A percentile compares a stretch with the other conserved stretches of the same genome.
These are phyloP conservation scores for Colletotrichum spaethianum DNA, from an alignment of 2,329 filamentous ascomycete species.

Conservation along the genomic window DNA sequence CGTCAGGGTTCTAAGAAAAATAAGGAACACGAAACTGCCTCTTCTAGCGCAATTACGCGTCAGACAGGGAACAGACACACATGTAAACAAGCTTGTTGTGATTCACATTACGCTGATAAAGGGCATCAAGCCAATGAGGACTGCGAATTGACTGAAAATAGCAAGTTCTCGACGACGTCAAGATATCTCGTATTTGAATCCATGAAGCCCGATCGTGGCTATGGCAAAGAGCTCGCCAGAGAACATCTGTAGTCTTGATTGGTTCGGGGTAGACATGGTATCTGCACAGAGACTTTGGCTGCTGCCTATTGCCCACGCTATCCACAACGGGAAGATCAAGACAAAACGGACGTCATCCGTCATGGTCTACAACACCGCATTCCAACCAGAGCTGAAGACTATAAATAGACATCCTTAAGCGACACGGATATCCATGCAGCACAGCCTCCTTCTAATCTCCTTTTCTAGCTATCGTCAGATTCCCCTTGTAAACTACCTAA, in stretches of 20 bases:
- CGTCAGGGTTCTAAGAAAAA: neutral
- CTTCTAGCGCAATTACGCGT: neutral
- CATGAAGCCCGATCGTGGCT: neutral
- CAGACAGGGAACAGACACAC: neutral
- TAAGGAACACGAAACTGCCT: neutral
- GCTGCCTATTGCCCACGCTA: neutral
- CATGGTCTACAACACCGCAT: neutral
- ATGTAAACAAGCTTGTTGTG: neutral
- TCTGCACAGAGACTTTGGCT: neutral
- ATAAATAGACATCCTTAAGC: neutral
- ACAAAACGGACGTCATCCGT: neutral
- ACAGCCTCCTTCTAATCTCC: conserved; percentile 10
- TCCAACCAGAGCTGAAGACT: neutral
- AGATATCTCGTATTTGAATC: conserved; percentile 1
- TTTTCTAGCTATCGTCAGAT: neutral
- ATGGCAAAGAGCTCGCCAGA: neutral
- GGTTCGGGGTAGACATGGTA: no score
- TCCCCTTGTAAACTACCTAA: neutral
- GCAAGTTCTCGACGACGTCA: neutral
- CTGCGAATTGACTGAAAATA: neutral
- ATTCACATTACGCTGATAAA: neutral
- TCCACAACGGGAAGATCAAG: neutral
- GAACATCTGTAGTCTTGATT: neutral
- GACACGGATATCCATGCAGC: neutral
- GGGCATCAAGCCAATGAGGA: neutral